Evolutionary conservation across 1,139 yeast genomes (phyloP), one percentile per base, ranked within the genome.

Genomic region (Diutina pseudorugosa): DNA sequence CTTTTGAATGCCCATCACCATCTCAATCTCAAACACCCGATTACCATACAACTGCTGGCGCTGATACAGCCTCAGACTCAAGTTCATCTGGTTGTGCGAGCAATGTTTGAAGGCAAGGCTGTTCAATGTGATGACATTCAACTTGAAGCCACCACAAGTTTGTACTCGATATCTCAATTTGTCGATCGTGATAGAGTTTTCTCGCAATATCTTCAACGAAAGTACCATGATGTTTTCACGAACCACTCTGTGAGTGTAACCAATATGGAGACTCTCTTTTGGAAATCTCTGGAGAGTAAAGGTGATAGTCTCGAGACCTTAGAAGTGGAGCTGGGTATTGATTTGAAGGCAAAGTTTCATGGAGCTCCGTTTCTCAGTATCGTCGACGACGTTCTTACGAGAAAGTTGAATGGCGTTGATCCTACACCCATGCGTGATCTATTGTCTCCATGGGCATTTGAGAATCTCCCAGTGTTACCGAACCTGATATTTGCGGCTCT

Each of bases 371-470:
- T 65, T 54, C 60, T 59, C 9, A 60, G 60, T 51, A 55, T 63
- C 18, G 70, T 69, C 11, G 68, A 65, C 51, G 69, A 65, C 48
- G 30, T 47, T 11, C 12, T 36, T 4, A 3, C 14, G 9, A 30
- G 9, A 12, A 47, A 33, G 20, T 33, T 14, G 7, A 30, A n/a
- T n/a, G 43, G 30, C 6, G n/a, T 20, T 7, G 7, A 14, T 8
- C 16, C 19, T 6, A 9, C 27, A 14, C 16, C 42, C 3, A 16
- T 21, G 8, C 21, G 9, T 8, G 16, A 16, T 2, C 40, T 40
- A 33, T 41, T 49, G 19, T 23, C 30, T 2, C 45, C 85, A 0
- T 89, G 95, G 94, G 85, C 85, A 60, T 66, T 86, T 52, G 80
- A 82, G 56, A 83, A 85, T 59, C 56, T 88, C 16, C 82, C 94